Base-by-base conservation (phyloP, 345 rosid genomes). In the Pugionium dolabratum region DNA sequence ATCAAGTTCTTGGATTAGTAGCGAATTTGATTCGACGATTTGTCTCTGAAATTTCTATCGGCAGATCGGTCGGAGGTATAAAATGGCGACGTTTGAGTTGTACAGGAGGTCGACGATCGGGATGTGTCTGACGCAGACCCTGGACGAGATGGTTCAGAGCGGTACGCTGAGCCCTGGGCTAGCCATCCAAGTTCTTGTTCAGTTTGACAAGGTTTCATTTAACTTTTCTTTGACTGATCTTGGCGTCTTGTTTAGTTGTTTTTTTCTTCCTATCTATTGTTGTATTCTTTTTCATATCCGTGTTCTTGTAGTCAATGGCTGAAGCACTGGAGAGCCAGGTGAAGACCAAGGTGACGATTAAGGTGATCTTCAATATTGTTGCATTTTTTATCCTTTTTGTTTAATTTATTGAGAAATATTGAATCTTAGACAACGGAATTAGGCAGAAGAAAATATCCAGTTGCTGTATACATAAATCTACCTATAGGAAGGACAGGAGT, bases 81-180 rank as follows among this genome's bases (percentile, higher is more conserved):
- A 33, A 69, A 94, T 89, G 99, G 95, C 90, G 76, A 88, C 99
- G 76, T 91, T 94, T 77, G 97, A 94, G 88, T 82, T 94, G 30
- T 94, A 94, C 74, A 80, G 99, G 76, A 81, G 95, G 64, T 94
- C 99, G 62, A 87, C 99, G 62, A 89, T 94, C 65, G 97, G 96
- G 39, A 91, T 88, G 97, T 94, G 99, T 74, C 59, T 94, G 82
- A 94, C 96, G 45, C 97, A 94, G 81, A 85, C 95, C 7, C 76
- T 94, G 34, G 97, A 94, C 28, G 99, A 90, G 84, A 94, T 94
- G 99, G 97, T 94, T 62, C 84, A 78, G 70, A 89, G 53, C 61
- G 90, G 97, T 44, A 87, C 97, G 68, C 91, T 94, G 49, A 85
- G 83, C 73, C 99, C 99, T 6, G 95, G 91, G 79, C 87, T 90